phyloP scores from a whole-genome alignment of 129 eudicot genomes.

The Helianthus tuberosus region DNA sequence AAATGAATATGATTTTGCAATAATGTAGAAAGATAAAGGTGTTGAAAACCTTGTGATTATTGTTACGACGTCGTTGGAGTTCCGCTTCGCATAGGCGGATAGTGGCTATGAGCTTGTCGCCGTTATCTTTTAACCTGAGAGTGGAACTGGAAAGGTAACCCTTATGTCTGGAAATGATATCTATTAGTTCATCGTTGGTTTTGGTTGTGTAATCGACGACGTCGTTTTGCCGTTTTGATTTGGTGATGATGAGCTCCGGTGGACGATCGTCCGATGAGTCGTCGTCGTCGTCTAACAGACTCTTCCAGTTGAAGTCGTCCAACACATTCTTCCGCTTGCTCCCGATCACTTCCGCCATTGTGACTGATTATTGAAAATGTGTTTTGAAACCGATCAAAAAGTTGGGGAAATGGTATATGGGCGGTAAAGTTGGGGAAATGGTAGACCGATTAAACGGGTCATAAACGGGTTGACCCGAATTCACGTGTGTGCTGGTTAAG shows the following conservation, averaged over 20 bases:
- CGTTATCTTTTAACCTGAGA: conserved; percentile 41
- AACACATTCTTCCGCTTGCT: no score
- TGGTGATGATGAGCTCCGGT: conserved; percentile 36
- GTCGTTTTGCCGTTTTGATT: conserved; percentile 5
- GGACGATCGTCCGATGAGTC: conserved; percentile 36
- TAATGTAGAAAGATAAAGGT: not conserved
- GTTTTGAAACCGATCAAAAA: no score
- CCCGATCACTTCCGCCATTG: no score
- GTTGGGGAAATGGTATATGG: no score
- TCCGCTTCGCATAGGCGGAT: conserved; percentile 39
- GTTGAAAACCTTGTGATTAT: conserved; percentile 34
- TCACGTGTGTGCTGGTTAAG: no score
- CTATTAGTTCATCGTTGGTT: conserved; percentile 29
- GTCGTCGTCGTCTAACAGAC: not conserved
- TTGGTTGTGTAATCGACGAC: not conserved
- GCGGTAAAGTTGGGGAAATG: no score
- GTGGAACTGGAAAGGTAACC: not conserved
- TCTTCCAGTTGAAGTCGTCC: no score
- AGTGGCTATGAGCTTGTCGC: conserved; percentile 41
- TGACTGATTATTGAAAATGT: no score
- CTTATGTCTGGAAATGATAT: not conserved
- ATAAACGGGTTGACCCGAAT: no score
- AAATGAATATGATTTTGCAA: not conserved
- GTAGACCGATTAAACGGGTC: no score
- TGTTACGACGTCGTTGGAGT: conserved; percentile 22